A percentile compares a stretch with the other conserved stretches of the same genome.
phyloP scores from a whole-genome alignment of 371 early-diverging fungal genomes.

The Blastocladiella emersonii region DNA sequence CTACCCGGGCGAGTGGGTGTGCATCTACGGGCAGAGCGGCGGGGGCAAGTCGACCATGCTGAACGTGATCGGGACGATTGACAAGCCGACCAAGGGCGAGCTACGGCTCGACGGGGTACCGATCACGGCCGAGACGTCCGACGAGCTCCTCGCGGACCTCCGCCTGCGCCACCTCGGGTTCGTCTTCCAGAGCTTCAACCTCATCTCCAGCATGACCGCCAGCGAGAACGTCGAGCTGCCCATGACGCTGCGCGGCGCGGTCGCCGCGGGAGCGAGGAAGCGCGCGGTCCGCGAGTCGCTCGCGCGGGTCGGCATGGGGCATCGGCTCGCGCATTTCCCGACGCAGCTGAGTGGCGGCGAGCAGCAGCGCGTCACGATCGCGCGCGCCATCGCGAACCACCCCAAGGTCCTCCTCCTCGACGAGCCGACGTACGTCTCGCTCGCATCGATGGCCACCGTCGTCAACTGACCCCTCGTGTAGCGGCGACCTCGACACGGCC shows the following conservation, averaged over 20 bases:
- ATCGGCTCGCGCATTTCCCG: conserved; percentile 17
- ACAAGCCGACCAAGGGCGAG: conserved; percentile 20
- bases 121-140: conserved; percentile 15
- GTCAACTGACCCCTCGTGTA: too few relatives aligned
- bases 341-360: conserved; percentile 32
- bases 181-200: conserved; percentile 21
- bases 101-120: conserved; percentile 11
- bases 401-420: conserved; percentile 25
- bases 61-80: conserved; percentile 20
- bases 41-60: conserved; percentile 20
- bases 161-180: conserved; percentile 17
- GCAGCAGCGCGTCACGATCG: conserved; percentile 29
- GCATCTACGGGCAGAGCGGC: conserved; percentile 17
- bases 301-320: conserved; percentile 13
- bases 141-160: conserved; percentile 11
- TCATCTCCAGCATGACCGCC: conserved; percentile 17
- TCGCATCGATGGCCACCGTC: neutral
- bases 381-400: conserved; percentile 21
- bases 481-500: conserved; percentile 17
- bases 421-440: conserved; percentile 22
- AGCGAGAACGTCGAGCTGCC: conserved; percentile 21
- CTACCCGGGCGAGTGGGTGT: conserved; percentile 15
- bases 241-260: conserved; percentile 13
- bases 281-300: neutral
- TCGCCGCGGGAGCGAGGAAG: conserved; percentile 5